phyloP scores from a whole-genome alignment of 352 stramenopile genomes.

The Globisporangium carolinianum region DNA sequence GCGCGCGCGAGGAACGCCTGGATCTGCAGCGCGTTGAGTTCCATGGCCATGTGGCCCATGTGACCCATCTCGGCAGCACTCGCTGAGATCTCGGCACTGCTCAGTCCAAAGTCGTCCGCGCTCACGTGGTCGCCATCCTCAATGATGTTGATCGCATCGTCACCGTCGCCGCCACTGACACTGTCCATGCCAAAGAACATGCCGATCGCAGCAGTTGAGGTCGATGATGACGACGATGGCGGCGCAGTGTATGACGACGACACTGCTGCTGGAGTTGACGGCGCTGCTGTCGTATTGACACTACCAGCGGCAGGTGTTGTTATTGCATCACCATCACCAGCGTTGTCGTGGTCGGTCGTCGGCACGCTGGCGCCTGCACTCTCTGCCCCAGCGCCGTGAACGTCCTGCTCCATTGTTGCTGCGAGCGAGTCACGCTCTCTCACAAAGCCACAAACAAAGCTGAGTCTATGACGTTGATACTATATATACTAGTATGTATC shows the following conservation, averaged over 20 bases:
- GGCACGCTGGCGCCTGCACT: neutral
- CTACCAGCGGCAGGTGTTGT: neutral
- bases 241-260: neutral
- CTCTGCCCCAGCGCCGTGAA: neutral
- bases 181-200: constrained; percentile 16
- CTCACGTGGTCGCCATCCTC: constrained; percentile 43
- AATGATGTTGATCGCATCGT: constrained; percentile 35
- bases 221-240: neutral
- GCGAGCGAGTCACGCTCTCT: neutral
- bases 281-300: neutral
- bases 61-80: constrained; percentile 24
- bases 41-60: constrained; percentile 46
- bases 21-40: constrained; percentile 51
- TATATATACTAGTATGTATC: too few relatives aligned
- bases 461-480: too few relatives aligned
- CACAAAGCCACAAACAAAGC: neutral
- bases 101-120: constrained; percentile 42
- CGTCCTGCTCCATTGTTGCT: neutral
- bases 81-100: constrained; percentile 25
- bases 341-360: neutral
- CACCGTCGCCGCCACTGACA: constrained; percentile 10
- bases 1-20: constrained; percentile 37
- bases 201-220: constrained; percentile 3
- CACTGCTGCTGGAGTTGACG: neutral
- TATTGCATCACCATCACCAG: neutral